These are phyloP conservation scores for Hygrophila difformis DNA, from an alignment of 257 asterid genomes.

Conservation along the genomic window DNA sequence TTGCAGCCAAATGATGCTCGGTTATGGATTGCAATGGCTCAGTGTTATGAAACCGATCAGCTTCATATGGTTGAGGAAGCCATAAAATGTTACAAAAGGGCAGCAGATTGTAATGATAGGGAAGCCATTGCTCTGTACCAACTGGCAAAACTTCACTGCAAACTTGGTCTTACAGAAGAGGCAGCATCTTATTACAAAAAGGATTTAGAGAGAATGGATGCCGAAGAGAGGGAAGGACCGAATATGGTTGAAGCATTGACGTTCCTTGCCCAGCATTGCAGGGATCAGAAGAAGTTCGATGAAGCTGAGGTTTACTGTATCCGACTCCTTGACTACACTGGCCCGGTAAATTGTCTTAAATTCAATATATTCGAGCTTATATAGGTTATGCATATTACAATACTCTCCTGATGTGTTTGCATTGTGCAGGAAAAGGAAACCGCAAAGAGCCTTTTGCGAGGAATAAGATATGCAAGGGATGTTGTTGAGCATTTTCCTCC, in stretches of 20 bases:
- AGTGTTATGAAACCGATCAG: conserved; percentile 80
- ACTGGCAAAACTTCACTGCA: conserved; percentile 70
- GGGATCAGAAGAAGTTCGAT: conserved; percentile 56
- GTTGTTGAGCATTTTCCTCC: conserved; percentile 64
- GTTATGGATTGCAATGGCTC: conserved; percentile 97
- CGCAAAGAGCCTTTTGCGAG: conserved; percentile 80
- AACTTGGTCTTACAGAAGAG: conserved; percentile 63
- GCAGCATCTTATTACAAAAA: conserved; percentile 84
- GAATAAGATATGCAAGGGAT: conserved; percentile 61
- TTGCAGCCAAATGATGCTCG: conserved; percentile 91
- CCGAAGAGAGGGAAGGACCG: conserved; percentile 83
- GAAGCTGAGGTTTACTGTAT: conserved; percentile 86
- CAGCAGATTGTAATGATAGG: conserved; percentile 64
- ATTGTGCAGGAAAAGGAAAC: conserved; percentile 68
- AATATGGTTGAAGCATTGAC: conserved; percentile 85
- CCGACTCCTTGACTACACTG: conserved; percentile 84
- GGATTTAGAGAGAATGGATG: conserved; percentile 93
- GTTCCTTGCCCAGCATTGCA: conserved; percentile 71
- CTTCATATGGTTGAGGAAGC: conserved; percentile 90
- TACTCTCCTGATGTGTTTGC: neutral
- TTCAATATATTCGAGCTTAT: neutral
- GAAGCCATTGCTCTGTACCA: conserved; percentile 83
- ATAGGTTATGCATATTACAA: neutral
- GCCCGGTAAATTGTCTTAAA: conserved; percentile 57
- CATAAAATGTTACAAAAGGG: conserved; percentile 76